A percentile compares a stretch with the other conserved stretches of the same genome.
Conservation (phyloP, 352 stramenopile species). For the Peronospora belbahrii region DNA sequence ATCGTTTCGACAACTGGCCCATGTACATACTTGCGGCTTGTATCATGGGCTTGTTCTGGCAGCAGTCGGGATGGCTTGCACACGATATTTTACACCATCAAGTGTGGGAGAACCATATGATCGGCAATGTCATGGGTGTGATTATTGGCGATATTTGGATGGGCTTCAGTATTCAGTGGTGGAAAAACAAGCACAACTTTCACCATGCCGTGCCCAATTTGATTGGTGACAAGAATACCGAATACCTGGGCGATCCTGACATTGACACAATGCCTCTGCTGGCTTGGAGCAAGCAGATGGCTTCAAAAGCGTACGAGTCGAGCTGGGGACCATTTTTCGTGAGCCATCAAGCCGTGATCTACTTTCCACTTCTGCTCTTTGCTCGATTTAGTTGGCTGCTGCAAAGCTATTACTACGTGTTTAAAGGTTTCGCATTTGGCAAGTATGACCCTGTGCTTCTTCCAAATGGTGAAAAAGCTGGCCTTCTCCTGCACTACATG, state of each 20-base stretch:
- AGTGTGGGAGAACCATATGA: conserved; percentile 92
- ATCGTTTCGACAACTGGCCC: conserved; percentile 55
- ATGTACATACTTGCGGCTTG: conserved; percentile 90
- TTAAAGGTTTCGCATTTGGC: conserved; percentile 79
- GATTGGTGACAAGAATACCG: conserved; percentile 82
- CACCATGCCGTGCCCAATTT: conserved; percentile 98
- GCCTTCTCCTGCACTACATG: conserved; percentile 84
- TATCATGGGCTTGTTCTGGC: conserved; percentile 96
- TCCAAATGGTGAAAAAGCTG: conserved; percentile 66
- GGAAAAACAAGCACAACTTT: conserved; percentile 99
- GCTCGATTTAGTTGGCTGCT: conserved; percentile 94
- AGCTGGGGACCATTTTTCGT: conserved; percentile 87
- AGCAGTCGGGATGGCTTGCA: conserved; percentile 97
- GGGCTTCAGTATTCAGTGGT: conserved; percentile 95
- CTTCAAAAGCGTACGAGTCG: conserved; percentile 76
- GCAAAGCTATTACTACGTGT: conserved; percentile 94
- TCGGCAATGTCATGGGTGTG: conserved; percentile 89
- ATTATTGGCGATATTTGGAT: conserved; percentile 96
- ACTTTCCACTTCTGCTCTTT: conserved; percentile 96
- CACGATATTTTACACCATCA: conserved; percentile 98
- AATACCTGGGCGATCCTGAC: conserved; percentile 91
- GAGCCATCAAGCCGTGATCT: conserved; percentile 90
- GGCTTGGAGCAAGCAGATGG: conserved; percentile 95
- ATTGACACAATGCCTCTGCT: conserved; percentile 99
- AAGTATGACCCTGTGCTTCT: conserved; percentile 85